Base-by-base conservation (phyloP, 257 asterid species). In the Echites panduratus region DNA sequence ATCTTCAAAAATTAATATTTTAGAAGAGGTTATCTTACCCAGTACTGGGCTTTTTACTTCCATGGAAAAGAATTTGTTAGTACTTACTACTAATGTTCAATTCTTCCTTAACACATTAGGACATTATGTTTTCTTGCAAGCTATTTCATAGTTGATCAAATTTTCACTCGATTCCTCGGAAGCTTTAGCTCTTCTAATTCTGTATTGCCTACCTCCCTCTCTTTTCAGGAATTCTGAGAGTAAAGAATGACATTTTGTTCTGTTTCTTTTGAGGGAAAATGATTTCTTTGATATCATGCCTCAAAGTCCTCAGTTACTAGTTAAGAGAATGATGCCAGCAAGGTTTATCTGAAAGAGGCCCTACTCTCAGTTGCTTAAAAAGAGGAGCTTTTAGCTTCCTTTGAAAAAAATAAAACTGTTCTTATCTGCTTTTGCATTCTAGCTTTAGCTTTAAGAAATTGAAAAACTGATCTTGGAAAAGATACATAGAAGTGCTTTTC, bases 221-320 rank as follows among this genome's bases (percentile, higher is more conserved):
- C 16, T 22, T 22, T 5, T 56, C 35, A 22, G 3, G 9, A 8
- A 56, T 1, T 7, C 2, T 8, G 49, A 56, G 35, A 22, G 14
- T n/a, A n/a, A 24, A 48, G 19, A 22, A 56, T 20, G 63, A 56
- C 10, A 22, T 56, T 48, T 14, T 48, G 17, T 57, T 26, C 7
- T 26, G 1, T 2, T 17, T 2, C 41, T 27, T 12, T 12, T 26
- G 32, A 17, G 12, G 4, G 9, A 26, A 26, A 22, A 22, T 27
- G 43, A 47, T 38, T n/a, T n/a, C 13, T 29, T 5, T n/a, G 38
- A 72, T 52, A 52, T 12, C 16, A 47, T 47, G 26, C 50, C 65
- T 11, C 70, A 62, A 22, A 22, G 45, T 32, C 57, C 3, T 73
- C 62, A n/a, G 47, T 45, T 16, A 44, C 71, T 73, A 20, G 69